Evolutionary conservation across 2,329 filamentous ascomycete genomes (phyloP), one percentile per base, ranked within the genome.

Genomic region (Seiridium cupressi): DNA sequence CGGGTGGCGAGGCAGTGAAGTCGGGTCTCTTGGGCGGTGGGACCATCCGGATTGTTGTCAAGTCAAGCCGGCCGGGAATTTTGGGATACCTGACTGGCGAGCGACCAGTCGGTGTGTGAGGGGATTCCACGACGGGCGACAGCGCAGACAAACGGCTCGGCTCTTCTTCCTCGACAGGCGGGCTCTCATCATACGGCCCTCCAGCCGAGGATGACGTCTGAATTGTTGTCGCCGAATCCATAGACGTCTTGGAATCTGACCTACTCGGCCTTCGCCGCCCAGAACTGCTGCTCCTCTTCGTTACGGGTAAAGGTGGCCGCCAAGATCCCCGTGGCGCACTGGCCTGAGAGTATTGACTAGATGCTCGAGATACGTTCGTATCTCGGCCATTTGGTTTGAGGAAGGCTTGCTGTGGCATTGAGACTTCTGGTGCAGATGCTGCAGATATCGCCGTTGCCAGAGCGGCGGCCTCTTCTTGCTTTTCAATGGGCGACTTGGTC

Each of bases 121-220:
- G 80, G 0, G 79, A 81, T 65, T 84, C 81, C 10, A 72, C 72
- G 5, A 84, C 81, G 1, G 81, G 82, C 0, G 82, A 81, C 4
- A 84, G 73, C 49, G 73, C 75, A 1, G 71, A 70, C 13, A 70
- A 58, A 38, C 63, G 59, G 62, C 69, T 57, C 61, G 70, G 55
- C 38, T 70, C 65, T 9, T 68, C 68, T 5, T 72, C 72, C 5
- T 72, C 72, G 51, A 73, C 72, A 26, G 65, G 69, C 11, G 70
- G 70, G 44, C 73, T 69, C 44, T 74, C 73, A 40, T 76, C 69
- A 47, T 66, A 63, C 3, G 66, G 62, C 4, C 62, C 68, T 18
- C 48, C 57, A 31, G 47, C 60, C 6, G 65, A 65, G 13, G 65
- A 69, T 44, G 63, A 66, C 32, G 64, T 71, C 55, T 66, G 73